Conservation (phyloP, 352 stramenopile species). For the Phytophthora niederhauseri region DNA sequence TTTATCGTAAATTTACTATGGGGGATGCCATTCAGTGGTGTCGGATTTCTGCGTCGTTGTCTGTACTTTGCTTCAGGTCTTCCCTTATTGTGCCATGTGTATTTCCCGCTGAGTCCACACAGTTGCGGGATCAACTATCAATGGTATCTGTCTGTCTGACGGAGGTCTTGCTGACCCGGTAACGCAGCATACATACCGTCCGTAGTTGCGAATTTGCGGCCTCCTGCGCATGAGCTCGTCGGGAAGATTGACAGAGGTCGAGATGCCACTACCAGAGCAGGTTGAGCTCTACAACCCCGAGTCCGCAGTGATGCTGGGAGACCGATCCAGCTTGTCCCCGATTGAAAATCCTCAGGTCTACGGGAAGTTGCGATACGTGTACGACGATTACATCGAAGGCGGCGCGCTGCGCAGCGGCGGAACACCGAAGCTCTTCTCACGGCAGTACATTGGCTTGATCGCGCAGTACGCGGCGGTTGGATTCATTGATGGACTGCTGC, state of each 20-base stretch:
- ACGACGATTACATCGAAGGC: slow-evolving; percentile 49
- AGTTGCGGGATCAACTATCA: slow-evolving; percentile 1
- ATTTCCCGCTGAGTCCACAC: not conserved
- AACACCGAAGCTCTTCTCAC: slow-evolving; percentile 46
- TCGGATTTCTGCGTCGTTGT: no score
- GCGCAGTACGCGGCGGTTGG: slow-evolving; percentile 61
- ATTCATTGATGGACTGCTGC: slow-evolving; percentile 53
- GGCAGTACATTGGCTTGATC: slow-evolving; percentile 57
- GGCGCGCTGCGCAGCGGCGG: slow-evolving; percentile 49
- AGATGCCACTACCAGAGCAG: slow-evolving; percentile 36
- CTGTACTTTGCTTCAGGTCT: not conserved
- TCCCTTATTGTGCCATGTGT: not conserved
- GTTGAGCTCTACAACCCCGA: slow-evolving; percentile 36
- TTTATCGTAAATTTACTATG: no score
- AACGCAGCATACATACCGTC: not conserved
- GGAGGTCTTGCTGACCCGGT: not conserved
- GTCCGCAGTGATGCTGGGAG: slow-evolving; percentile 27
- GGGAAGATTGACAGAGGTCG: slow-evolving; percentile 23
- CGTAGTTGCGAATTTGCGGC: slow-evolving; percentile 31
- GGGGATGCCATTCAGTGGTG: no score
- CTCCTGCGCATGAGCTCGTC: slow-evolving; percentile 22
- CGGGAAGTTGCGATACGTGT: slow-evolving; percentile 46
- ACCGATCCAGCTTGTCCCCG: slow-evolving; percentile 35
- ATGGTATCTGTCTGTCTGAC: slow-evolving; percentile 13
- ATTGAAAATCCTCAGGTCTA: slow-evolving; percentile 33